Evolutionary conservation across 2,329 filamentous ascomycete genomes (phyloP), one percentile per base, ranked within the genome.

Genomic region (Colletotrichum shisoi): DNA sequence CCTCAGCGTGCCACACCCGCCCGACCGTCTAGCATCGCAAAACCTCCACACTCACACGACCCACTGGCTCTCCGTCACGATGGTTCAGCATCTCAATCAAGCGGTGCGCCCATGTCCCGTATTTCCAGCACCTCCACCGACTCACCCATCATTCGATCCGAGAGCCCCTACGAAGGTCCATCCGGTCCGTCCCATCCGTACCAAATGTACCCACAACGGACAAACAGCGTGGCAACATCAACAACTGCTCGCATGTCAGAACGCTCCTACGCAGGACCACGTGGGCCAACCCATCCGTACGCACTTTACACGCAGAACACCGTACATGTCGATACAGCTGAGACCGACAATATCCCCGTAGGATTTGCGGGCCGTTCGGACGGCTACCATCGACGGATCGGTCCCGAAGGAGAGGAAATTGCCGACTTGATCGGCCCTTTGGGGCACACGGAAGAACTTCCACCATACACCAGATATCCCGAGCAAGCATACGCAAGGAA

Each of bases 391-490:
- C 83, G 91, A 69, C 87, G 90, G 58, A 78, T 92, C 58, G 91
- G 91, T 0, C 90, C 92, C 0, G 91, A 93, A 63, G 92, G 92
- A 59, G 93, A 97, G 78, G 94, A 97, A 72, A 82, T 87, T n/a
- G 92, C 90, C 53, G 93, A 94, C 75, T 87, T 97, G 61, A 90
- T 97, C 58, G 93, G 93, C 1, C 91, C 91, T 0, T 88, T 96
- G 73, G 94, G 94, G 1, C 93, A 97, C 74, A 90, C 91, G 1
- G 94, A 98, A 77, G 92, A 96, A 76, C 81, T 97, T 19, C 94
- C 94, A 13, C 94, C 94, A 0, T 98, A 98, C 75, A 92, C 92
- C 15, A 85, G 93, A 76, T 97, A 96, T 77, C 92, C 94, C 2
- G 91, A 96, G 59, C 90, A 92, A 63, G 82, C 82, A 0, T 89